Conservation (phyloP, 1,139 yeast species). For the Taphrina wiesneri region DNA sequence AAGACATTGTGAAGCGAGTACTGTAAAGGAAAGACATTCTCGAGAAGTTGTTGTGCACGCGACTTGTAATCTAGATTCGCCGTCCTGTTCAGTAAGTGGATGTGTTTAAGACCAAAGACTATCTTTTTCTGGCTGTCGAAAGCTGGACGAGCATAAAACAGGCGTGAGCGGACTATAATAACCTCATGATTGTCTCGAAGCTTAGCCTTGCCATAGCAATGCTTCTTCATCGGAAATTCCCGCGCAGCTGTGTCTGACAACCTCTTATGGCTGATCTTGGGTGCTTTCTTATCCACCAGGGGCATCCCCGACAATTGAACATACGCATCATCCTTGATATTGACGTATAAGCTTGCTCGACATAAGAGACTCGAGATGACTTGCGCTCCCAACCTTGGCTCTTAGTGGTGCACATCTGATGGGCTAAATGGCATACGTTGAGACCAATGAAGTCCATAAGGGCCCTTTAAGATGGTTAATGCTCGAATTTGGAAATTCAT, state of each 20-base stretch:
- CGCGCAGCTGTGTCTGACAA: background rate
- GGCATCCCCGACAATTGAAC: conserved; percentile 35
- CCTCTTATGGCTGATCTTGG: conserved; percentile 18
- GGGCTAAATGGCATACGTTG: background rate
- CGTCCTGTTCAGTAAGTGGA: conserved; percentile 24
- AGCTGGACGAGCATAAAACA: conserved; percentile 34
- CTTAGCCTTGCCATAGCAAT: background rate
- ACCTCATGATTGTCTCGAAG: conserved; percentile 18
- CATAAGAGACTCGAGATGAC: conserved; percentile 27
- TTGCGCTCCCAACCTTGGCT: conserved; percentile 22
- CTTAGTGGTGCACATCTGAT: background rate
- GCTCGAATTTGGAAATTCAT: conserved; percentile 33
- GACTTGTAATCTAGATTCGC: background rate
- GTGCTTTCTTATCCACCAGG: conserved; percentile 7
- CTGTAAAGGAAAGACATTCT: conserved; percentile 38
- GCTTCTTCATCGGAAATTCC: background rate
- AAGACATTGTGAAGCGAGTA: conserved; percentile 36
- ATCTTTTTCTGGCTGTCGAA: conserved; percentile 16
- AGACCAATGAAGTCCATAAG: conserved; percentile 24
- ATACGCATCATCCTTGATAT: conserved; percentile 18
- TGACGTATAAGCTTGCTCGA: conserved; percentile 33
- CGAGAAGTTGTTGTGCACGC: conserved; percentile 33
- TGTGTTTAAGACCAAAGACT: conserved; percentile 27
- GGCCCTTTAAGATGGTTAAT: conserved; percentile 22
- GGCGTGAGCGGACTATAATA: conserved; percentile 33